Conservation (phyloP, 2,329 filamentous ascomycete species). For the Pyricularia pennisetigena region DNA sequence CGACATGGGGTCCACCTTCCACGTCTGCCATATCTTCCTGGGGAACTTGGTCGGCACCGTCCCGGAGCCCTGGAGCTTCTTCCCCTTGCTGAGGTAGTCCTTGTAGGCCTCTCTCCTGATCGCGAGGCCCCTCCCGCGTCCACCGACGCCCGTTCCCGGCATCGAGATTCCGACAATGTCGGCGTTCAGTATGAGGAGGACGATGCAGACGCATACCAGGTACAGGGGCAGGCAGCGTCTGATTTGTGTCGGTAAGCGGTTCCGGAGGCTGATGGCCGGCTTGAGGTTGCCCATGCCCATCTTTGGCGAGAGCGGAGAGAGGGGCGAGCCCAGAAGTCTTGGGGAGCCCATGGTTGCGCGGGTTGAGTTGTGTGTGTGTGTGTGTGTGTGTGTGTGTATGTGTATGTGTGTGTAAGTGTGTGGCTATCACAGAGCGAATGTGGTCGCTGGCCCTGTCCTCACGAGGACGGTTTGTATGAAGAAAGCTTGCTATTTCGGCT, state of each 20-base stretch:
- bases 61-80: neutral
- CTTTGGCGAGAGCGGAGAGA: constrained; percentile 4
- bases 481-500: neutral
- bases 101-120: constrained; percentile 3
- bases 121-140: neutral
- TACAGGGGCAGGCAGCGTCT: constrained; percentile 36
- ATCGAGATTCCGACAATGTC: constrained; percentile 23
- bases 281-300: neutral
- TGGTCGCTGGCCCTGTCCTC: neutral
- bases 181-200: constrained; percentile 36
- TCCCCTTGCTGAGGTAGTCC: constrained; percentile 1
- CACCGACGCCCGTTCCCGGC: neutral
- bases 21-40: constrained; percentile 67
- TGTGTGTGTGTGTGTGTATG: neutral
- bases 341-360: constrained; percentile 4
- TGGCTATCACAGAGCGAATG: neutral
- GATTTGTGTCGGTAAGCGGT: constrained; percentile 21
- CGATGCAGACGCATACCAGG: constrained; percentile 28
- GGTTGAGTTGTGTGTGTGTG: no score
- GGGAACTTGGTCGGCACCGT: constrained; percentile 32
- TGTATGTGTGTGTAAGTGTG: neutral
- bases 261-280: constrained; percentile 13
- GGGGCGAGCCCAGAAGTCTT: constrained; percentile 4
- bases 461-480: neutral
- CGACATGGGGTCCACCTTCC: constrained; percentile 58